Percentiles rank a stretch among this genome's conserved stretches.
Conservation (phyloP, 2,329 filamentous ascomycete species). For the Diplodia corticola region DNA sequence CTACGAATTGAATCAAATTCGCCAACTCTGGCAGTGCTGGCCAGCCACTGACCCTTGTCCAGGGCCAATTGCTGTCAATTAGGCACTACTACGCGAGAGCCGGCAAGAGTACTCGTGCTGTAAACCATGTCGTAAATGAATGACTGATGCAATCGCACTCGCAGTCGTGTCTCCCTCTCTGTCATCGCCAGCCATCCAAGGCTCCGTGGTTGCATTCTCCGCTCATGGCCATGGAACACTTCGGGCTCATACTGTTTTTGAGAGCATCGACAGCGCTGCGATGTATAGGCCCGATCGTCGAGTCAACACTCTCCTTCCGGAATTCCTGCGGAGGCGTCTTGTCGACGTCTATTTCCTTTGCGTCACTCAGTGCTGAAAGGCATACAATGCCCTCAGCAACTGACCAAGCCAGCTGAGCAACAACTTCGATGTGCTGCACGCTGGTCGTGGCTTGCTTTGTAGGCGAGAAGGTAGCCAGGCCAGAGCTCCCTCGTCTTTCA, state of each 20-base stretch:
- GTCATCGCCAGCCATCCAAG: neutral
- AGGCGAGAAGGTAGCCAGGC: slow-evolving; percentile 8
- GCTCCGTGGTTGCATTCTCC: neutral
- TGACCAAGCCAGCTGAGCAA: neutral
- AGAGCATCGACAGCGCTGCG: neutral
- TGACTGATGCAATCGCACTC: neutral
- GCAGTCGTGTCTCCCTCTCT: neutral
- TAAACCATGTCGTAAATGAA: neutral
- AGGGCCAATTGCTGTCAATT: neutral
- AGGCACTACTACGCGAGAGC: neutral
- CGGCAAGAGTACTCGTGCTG: neutral
- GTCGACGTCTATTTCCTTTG: neutral
- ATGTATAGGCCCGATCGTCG: neutral
- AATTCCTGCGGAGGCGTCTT: neutral
- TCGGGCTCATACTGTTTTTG: neutral
- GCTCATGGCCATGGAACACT: neutral
- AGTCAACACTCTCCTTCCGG: neutral
- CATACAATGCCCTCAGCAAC: neutral
- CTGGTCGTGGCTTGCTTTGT: slow-evolving; percentile 15
- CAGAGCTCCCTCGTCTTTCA: neutral
- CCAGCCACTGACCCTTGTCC: neutral
- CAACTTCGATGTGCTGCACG: slow-evolving; percentile 12
- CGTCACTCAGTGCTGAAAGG: neutral
- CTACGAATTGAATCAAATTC: neutral
- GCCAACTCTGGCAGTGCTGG: neutral